Percentiles rank a stretch among this genome's conserved stretches.
Evolutionary conservation across 345 rosid species (phyloP).

Genomic region (Eucalyptus sp.): DNA sequence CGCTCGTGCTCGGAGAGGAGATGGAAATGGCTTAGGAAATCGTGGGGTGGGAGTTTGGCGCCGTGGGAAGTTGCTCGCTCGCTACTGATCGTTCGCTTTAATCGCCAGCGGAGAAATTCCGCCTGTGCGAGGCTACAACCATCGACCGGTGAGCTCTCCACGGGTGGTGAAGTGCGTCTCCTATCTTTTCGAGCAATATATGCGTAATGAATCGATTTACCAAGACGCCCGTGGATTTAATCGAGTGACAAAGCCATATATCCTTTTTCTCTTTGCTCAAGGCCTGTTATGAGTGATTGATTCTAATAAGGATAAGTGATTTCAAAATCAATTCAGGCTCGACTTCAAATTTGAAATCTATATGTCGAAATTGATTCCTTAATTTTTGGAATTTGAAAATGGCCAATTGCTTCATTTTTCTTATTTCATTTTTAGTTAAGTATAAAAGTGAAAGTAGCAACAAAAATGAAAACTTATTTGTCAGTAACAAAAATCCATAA

Average conservation of each 20-base stretch:
- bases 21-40: not conserved
- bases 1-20: not conserved
- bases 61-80: not conserved
- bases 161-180: not conserved
- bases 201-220: not conserved
- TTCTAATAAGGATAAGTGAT: too few relatives aligned
- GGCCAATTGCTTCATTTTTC: too few relatives aligned
- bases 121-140: not conserved
- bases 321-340: rapidly evolving
- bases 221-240: not conserved
- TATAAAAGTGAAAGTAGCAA: too few relatives aligned
- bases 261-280: not conserved
- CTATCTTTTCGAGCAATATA: not conserved
- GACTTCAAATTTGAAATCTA: too few relatives aligned
- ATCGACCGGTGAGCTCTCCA: not conserved
- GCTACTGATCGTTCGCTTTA: not conserved
- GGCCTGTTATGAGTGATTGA: not conserved
- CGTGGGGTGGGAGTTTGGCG: not conserved
- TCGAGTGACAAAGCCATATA: not conserved
- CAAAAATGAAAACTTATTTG: too few relatives aligned
- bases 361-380: too few relatives aligned
- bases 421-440: too few relatives aligned
- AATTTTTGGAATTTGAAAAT: too few relatives aligned
- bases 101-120: not conserved
- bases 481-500: too few relatives aligned